phyloP scores from a whole-genome alignment of 352 stramenopile genomes.

The Pythium myriotylum region DNA sequence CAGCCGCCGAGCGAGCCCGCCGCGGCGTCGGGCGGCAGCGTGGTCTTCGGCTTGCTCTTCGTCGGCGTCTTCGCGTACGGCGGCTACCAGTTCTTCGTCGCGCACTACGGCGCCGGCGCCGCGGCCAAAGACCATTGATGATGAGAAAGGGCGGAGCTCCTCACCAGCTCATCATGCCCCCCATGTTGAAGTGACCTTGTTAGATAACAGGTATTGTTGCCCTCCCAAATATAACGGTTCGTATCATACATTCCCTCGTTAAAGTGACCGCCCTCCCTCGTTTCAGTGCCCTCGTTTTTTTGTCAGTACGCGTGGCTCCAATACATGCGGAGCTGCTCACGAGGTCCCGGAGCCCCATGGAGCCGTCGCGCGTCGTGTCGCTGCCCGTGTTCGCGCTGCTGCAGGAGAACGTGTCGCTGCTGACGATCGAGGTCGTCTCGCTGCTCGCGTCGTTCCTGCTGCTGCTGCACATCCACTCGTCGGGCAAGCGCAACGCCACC shows the following conservation, averaged over 20 bases:
- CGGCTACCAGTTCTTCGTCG: constrained; percentile 44
- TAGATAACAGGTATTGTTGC: too few relatives aligned
- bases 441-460: constrained; percentile 70
- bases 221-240: not conserved
- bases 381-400: constrained; percentile 69
- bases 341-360: too few relatives aligned
- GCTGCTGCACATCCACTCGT: constrained; percentile 77
- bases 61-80: constrained; percentile 47
- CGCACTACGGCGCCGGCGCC: constrained; percentile 12
- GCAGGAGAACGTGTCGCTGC: constrained; percentile 79
- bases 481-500: constrained; percentile 71
- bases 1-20: not conserved
- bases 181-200: too few relatives aligned
- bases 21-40: constrained; percentile 1
- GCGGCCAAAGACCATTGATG: constrained; percentile 24
- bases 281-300: not conserved
- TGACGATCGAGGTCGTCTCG: constrained; percentile 57
- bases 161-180: too few relatives aligned
- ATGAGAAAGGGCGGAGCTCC: too few relatives aligned
- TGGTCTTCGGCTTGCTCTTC: constrained; percentile 45
- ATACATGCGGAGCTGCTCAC: too few relatives aligned
- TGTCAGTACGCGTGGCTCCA: too few relatives aligned
- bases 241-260: not conserved
- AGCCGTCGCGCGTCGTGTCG: constrained; percentile 55
- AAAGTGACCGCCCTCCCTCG: not conserved